Conservation (phyloP, 192 early-diverging fungal species). For the Spizellomyces punctatus region DNA sequence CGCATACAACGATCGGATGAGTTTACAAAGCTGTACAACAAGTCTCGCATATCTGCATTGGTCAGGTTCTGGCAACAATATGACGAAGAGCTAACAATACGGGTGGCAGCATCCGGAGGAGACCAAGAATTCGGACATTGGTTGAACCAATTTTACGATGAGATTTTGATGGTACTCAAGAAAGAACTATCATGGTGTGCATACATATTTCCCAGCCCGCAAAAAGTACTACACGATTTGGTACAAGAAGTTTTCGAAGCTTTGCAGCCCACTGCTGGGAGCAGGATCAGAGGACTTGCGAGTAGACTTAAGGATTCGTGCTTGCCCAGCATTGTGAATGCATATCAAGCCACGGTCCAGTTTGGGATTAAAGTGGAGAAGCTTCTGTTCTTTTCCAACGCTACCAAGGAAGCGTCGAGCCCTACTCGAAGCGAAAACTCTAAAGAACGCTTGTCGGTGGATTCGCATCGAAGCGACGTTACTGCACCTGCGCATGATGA, state of each 20-base stretch:
- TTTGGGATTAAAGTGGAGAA: constrained; percentile 60
- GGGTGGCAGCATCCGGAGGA: background rate
- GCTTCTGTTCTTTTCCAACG: constrained; percentile 33
- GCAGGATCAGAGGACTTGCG: constrained; percentile 27
- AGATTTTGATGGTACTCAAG: constrained; percentile 50
- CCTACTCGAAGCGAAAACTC: background rate
- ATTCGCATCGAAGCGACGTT: background rate
- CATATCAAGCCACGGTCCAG: constrained; percentile 53
- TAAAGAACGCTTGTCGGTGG: background rate
- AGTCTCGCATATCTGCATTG: constrained; percentile 44
- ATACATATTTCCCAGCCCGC: constrained; percentile 56
- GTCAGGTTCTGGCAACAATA: constrained; percentile 52
- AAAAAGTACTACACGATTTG: constrained; percentile 48
- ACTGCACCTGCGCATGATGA: constrained; percentile 3
- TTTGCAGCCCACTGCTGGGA: constrained; percentile 53
- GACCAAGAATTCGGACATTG: constrained; percentile 36
- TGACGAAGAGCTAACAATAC: constrained; percentile 21
- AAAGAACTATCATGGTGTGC: constrained; percentile 64
- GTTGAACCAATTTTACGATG: constrained; percentile 56
- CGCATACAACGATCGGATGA: constrained; percentile 59
- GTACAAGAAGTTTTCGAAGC: constrained; percentile 52
- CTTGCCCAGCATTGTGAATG: constrained; percentile 45
- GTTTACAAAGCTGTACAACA: constrained; percentile 66
- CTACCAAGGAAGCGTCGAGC: background rate
- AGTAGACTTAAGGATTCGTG: constrained; percentile 27